Base-by-base conservation (phyloP, 768 basidiomycete genomes). In the Gloeostereum incarnatum region DNA sequence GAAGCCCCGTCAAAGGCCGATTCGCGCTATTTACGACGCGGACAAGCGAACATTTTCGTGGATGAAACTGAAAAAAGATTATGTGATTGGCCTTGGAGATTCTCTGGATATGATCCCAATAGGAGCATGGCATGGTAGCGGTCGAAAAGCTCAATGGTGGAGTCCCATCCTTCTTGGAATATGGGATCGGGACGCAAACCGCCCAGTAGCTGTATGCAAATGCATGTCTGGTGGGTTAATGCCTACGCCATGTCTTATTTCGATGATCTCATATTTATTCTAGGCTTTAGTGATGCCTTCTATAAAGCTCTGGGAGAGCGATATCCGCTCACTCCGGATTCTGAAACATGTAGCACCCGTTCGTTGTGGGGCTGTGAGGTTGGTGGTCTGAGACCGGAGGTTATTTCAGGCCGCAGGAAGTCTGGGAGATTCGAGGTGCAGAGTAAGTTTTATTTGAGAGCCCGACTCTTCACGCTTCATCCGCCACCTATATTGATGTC, bases 51-150 rank as follows among this genome's bases (percentile, higher is more conserved):
- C 83, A 14, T 79, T 71, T 19, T 81, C 85, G 2, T 94, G 92
- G 92, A 54, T 93, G 40, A 92, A 93, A 55, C 66, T 94, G 31
- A 96, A 96, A 61, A 91, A 88, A 52, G 92, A 94, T 54, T 96
- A 93, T 54, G 79, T 92, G 16, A 69, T 71, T 19, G 81, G 80
- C 2, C 57, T 88, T 25, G 81, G 81, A n/a, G 85, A 90, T 53
- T 73, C 75, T 46, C 71, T 78, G 20, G 84, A 84, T 51, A 58
- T 82, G 39, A 71, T 83, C 21, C 82, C 83, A 20, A 63, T 84
- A 37, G 82, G 78, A 34, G 91, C 87, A 31, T 93, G 88, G 86
- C 77, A 90, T 61, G 91, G 90, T 33, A 84, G 80, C 52, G 92
- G 92, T 22, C 63, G 90, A 24, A 96, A 94, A 60, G 81, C 78